Conservation (phyloP, 257 asterid genomes). For the Paraleonurus japonicus region DNA sequence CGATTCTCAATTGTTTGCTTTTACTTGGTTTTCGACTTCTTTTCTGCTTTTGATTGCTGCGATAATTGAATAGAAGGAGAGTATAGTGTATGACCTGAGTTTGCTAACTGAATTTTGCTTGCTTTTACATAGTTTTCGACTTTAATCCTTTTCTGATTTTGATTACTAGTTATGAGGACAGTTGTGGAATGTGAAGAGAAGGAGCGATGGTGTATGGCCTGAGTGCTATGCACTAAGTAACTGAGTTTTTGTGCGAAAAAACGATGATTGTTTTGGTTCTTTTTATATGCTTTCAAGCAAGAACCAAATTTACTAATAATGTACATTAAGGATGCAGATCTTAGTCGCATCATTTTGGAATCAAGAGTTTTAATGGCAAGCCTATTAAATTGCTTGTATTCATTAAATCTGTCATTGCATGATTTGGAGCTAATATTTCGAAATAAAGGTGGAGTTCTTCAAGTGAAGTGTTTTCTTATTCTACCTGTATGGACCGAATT, state of each 20-base stretch:
- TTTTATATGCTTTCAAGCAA: not conserved
- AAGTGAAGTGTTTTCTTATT: constrained; percentile 1
- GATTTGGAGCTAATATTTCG: not conserved
- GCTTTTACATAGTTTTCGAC: not conserved
- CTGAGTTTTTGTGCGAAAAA: not conserved
- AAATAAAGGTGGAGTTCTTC: not conserved
- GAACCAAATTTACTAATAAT: not conserved
- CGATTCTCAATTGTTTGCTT: not conserved
- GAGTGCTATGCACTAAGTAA: not conserved
- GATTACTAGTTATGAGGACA: not conserved
- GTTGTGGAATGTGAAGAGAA: constrained; percentile 4
- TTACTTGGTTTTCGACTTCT: not conserved
- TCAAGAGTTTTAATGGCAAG: not conserved
- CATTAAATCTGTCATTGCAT: not conserved
- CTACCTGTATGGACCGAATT: not conserved
- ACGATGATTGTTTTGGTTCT: not conserved
- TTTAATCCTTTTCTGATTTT: not conserved
- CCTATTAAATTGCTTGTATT: not conserved
- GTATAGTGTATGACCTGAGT: not conserved
- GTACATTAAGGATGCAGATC: not conserved
- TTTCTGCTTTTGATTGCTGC: not conserved
- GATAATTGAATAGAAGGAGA: constrained; percentile 2
- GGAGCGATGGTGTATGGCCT: not conserved
- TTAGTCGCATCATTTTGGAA: not conserved
- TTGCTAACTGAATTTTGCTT: not conserved